Base-by-base conservation (phyloP, 1,284 basidiomycete species). In the Cryptococcus hybrid region DNA sequence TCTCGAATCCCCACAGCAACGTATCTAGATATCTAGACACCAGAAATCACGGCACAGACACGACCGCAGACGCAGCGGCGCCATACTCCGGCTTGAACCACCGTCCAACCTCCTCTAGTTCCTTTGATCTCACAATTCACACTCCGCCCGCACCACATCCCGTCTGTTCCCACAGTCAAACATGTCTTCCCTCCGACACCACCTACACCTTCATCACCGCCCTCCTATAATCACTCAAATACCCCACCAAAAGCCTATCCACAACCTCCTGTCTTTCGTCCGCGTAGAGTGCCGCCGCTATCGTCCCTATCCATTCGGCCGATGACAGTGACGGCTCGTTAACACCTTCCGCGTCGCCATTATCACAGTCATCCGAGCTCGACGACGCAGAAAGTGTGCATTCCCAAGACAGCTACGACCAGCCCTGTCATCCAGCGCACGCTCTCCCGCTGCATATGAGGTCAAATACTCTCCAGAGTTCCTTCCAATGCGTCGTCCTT, bases 381-480 rank as follows among this genome's bases (percentile, higher is more conserved):
- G 3, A 35, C 13, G 30, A 24, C 18, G 47, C 6, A 38, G 52
- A 45, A 15, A 30, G 35, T 7, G 57, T 47, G 12, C 39, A 18
- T 13, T 42, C 40, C 42, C 34, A 34, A 8, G 44, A 54, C 11
- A n/a, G 38, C 36, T 35, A 43, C 30, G 35, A 30, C 43, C 49
- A 45, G 7, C 43, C 15, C 9, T 24, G 15, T 30, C 51, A 40
- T 39, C 38, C 45, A 5, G 35, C 38, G 5, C 40, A 18, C 37
- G 18, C 40, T 3, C 9, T 58, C 15, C 57, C 60, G 15, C 42
- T 43, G 4, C 60, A 56, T 46, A 54, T 58, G 52, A 49, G 54
- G 30, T 34, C 24, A 8, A 50, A 54, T 43, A 34, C 30, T 47
- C 15, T 42, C 54, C 13, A 40, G 59, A 15, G 45, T 18, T 37